Conservation (phyloP, 1,139 yeast genomes). For the Candida pseudocylindracea region DNA sequence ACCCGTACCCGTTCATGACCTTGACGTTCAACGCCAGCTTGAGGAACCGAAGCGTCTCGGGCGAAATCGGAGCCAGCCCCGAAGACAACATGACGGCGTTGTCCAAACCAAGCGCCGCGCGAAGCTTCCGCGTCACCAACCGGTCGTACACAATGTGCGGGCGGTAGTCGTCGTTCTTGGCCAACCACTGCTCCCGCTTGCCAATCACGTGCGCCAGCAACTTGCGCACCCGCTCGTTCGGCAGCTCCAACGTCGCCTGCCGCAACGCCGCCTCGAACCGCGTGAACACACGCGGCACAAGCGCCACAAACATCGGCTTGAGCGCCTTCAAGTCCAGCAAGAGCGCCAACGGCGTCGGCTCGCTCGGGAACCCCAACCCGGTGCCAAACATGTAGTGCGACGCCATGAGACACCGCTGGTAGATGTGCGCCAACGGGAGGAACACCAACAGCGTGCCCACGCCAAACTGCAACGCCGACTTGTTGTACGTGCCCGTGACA, state of each 20-base stretch:
- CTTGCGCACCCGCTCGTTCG: constrained; percentile 1
- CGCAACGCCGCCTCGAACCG: constrained; percentile 33
- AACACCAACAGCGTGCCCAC: constrained; percentile 7
- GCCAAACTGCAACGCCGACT: background rate
- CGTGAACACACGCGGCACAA: constrained; percentile 48
- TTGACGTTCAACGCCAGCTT: constrained; percentile 37
- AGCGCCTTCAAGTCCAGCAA: constrained; percentile 4
- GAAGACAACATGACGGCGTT: constrained; percentile 5
- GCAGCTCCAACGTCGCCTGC: constrained; percentile 10
- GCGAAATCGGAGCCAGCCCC: constrained; percentile 62
- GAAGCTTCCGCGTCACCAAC: constrained; percentile 24
- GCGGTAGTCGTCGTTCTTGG: constrained; percentile 8
- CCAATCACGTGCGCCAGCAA: constrained; percentile 2
- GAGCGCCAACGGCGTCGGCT: constrained; percentile 1
- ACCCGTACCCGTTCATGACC: constrained; percentile 52
- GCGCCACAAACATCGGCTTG: constrained; percentile 14
- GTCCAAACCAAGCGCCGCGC: constrained; percentile 7
- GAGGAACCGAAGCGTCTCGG: constrained; percentile 34
- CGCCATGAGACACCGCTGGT: constrained; percentile 9
- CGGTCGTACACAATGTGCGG: constrained; percentile 20
- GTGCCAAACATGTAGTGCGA: constrained; percentile 4
- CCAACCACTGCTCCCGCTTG: constrained; percentile 6
- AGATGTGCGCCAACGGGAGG: constrained; percentile 54
- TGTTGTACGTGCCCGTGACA: too few species aligned
- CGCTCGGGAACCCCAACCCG: constrained; percentile 7